phyloP scores from a whole-genome alignment of 2,329 filamentous ascomycete genomes.

The Aspergillus piperis region DNA sequence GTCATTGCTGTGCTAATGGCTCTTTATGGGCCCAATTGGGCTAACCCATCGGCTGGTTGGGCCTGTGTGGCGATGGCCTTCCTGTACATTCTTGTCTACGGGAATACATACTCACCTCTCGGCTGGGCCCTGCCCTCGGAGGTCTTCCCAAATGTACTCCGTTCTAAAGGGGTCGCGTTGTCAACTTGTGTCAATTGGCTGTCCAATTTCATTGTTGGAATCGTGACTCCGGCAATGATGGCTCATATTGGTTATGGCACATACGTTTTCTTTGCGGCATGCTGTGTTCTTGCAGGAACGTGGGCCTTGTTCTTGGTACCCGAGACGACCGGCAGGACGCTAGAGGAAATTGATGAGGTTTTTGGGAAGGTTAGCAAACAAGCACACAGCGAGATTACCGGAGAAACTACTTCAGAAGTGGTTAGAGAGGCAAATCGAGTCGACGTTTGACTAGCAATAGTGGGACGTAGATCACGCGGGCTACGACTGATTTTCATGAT shows the following conservation, averaged over 20 bases:
- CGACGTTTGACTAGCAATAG: too few species aligned
- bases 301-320: conserved; percentile 55
- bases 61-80: conserved; percentile 36
- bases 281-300: conserved; percentile 48
- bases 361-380: conserved; percentile 22
- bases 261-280: conserved; percentile 59
- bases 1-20: background rate
- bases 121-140: conserved; percentile 42
- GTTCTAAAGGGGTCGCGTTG: conserved; percentile 40
- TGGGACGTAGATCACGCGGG: too few species aligned
- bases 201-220: conserved; percentile 50
- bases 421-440: too few species aligned
- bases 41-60: background rate
- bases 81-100: conserved; percentile 69
- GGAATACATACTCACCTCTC: conserved; percentile 42
- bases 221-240: conserved; percentile 64
- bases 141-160: conserved; percentile 35
- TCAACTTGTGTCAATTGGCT: conserved; percentile 41
- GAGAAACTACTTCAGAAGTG: too few species aligned
- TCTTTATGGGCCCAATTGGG: background rate
- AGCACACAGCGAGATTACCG: too few species aligned
- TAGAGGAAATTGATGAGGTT: conserved; percentile 54
- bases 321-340: conserved; percentile 56
- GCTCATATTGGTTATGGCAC: conserved; percentile 51
- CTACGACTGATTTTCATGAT: too few species aligned